Evolutionary conservation across 305 asterid genomes (phyloP), one percentile per base, ranked within the genome.

Genomic region (Solanum hybrid): DNA sequence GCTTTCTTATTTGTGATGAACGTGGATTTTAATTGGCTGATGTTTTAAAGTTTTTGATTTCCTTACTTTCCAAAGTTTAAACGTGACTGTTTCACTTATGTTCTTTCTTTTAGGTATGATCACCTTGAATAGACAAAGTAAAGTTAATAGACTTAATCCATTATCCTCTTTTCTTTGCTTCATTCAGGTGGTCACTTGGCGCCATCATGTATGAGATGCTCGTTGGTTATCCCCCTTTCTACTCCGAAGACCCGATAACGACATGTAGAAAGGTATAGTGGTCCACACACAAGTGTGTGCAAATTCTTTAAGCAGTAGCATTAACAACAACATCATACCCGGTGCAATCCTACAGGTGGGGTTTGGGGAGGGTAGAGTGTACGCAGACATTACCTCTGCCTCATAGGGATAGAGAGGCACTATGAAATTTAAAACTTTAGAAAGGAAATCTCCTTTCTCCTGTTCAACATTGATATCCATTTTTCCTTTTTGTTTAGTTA

Each of bases 161-260:
- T 51, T 72, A 56, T 88, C 88, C 51, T 79, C 26, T 27, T 88
- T 35, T 40, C 76, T 75, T 88, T 85, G 89, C 76, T 42, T 75
- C 80, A 86, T 87, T 90, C 94, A 96, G 99, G 98, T 96, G 99
- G 99, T 96, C 99, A 66, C 97, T 96, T 64, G 98, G 99, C 78
- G 97, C 97, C 32, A 94, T 96, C 78, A 92, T 95, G 99, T 96
- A 94, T 87, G 99, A 96, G 94, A 96, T 96, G 99, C 98, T 96
- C 77, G 93, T 96, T 64, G 99, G 99, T 76, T 95, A 95, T 88
- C 97, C 99, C 66, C 98, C 99, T 35, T 96, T 96, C 92, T 96
- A 94, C 88, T 92, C 98, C 69, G 97, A 96, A 90, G 95, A 96
- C 92, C 95, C 99, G 69, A 91, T 95, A 91, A 91, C 97, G 82